Conservation (phyloP, 176 grass and related monocot genomes). For the Rhynchospora pubera region DNA sequence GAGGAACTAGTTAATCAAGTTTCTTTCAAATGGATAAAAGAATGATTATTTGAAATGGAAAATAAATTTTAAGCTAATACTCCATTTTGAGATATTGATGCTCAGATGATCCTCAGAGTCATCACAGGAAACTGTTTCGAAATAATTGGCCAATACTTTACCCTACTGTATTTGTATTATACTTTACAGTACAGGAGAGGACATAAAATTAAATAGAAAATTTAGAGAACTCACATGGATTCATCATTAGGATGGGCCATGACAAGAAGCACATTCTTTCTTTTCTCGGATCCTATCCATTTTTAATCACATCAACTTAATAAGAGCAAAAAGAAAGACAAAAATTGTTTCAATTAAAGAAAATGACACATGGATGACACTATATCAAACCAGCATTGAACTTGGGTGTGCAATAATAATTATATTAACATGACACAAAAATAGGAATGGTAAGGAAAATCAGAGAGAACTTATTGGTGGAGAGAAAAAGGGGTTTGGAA, state of each 20-base stretch:
- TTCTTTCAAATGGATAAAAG: background rate
- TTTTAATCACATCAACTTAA: slow-evolving; percentile 26
- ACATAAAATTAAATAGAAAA: background rate
- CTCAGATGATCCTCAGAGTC: background rate
- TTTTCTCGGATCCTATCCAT: slow-evolving; percentile 23
- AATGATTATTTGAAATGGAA: background rate
- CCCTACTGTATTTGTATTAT: too few species aligned
- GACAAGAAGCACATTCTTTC: slow-evolving; percentile 62
- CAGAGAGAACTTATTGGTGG: background rate
- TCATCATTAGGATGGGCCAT: slow-evolving; percentile 91
- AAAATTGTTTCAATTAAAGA: background rate
- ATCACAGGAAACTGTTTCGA: background rate
- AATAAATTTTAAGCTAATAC: background rate
- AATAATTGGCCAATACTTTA: background rate
- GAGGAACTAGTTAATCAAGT: background rate
- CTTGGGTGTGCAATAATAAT: background rate
- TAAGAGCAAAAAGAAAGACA: background rate
- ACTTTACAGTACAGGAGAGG: background rate
- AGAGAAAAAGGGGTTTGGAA: background rate
- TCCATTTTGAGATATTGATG: background rate
- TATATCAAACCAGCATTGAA: background rate
- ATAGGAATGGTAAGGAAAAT: background rate
- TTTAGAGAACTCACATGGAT: slow-evolving; percentile 46
- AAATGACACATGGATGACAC: too few species aligned
- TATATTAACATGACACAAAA: background rate